Conservation (phyloP, 2,329 filamentous ascomycete species). For the Colletotrichum orbiculare region DNA sequence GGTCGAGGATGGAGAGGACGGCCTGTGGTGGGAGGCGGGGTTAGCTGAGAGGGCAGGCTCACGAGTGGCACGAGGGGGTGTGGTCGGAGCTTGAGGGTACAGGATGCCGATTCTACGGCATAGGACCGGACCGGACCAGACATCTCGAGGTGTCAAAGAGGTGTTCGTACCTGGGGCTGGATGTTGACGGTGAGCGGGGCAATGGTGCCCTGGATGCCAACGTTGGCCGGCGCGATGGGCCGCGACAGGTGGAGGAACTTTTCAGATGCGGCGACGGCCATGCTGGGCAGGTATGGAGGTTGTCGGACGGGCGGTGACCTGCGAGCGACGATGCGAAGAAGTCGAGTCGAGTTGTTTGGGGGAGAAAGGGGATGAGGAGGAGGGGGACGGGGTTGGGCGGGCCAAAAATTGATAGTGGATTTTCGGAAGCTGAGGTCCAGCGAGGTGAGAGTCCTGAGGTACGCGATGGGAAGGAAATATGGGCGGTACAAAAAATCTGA, state of each 20-base stretch:
- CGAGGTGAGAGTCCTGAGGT: neutral
- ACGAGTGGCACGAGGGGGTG: neutral
- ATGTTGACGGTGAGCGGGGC: constrained; percentile 94
- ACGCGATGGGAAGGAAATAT: constrained; percentile 23
- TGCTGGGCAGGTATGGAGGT: constrained; percentile 63
- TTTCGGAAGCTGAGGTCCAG: constrained; percentile 17
- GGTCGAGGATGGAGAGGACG: constrained; percentile 85
- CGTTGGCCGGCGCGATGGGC: constrained; percentile 84
- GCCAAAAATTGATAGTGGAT: constrained; percentile 40
- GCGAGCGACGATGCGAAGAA: constrained; percentile 31
- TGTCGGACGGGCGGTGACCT: constrained; percentile 14
- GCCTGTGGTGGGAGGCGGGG: constrained; percentile 56
- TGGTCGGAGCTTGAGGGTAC: constrained; percentile 7
- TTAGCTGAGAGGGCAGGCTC: constrained; percentile 3
- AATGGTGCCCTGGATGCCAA: constrained; percentile 85
- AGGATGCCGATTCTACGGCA: constrained; percentile 7
- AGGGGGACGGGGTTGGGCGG: constrained; percentile 23
- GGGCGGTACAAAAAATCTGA: constrained; percentile 28
- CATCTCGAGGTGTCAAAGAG: constrained; percentile 15
- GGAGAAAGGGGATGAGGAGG: constrained; percentile 32
- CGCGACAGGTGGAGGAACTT: constrained; percentile 95
- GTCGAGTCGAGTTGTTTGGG: constrained; percentile 29
- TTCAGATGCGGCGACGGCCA: constrained; percentile 78
- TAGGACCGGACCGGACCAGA: neutral
- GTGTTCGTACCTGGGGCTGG: constrained; percentile 84